Evolutionary conservation across 805 yeast species (phyloP).

Genomic region (Zygosaccharomyces gambellarensis): DNA sequence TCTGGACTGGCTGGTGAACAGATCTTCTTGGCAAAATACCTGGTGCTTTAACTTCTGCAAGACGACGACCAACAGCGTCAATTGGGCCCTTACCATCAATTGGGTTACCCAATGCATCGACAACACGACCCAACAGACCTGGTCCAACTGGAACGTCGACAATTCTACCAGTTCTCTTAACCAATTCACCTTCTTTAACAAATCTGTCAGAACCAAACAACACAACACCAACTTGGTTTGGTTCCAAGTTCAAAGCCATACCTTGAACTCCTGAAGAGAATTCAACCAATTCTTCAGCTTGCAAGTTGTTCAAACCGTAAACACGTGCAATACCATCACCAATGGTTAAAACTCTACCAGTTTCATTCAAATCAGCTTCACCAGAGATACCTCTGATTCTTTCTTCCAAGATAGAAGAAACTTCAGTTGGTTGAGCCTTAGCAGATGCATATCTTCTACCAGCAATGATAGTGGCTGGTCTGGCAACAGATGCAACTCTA

Average conservation of each 20-base stretch:
- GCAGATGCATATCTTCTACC: conserved; percentile 84
- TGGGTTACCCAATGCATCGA: conserved; percentile 98
- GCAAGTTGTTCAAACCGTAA: conserved; percentile 98
- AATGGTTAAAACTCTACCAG: conserved; percentile 98
- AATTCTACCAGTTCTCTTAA: conserved; percentile 99
- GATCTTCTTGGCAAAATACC: conserved; percentile 99
- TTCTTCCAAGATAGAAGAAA: conserved; percentile 97
- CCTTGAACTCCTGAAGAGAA: conserved; percentile 99
- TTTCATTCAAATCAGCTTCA: conserved; percentile 96
- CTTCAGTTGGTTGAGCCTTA: conserved; percentile 99
- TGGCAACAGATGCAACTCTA: conserved; percentile 55
- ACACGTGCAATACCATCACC: conserved; percentile 99
- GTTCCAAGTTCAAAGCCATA: conserved; percentile 99
- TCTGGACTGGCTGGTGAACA: conserved; percentile 98
- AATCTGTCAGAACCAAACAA: conserved; percentile 98
- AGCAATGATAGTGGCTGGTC: conserved; percentile 61
- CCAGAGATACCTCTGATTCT: conserved; percentile 98
- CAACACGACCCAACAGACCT: conserved; percentile 96
- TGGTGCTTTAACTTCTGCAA: conserved; percentile 99
- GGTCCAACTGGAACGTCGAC: conserved; percentile 99
- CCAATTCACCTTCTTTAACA: conserved; percentile 99
- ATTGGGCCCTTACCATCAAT: conserved; percentile 99
- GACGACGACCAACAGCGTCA: conserved; percentile 72
- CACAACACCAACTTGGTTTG: conserved; percentile 99
- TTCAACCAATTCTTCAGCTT: conserved; percentile 99